These are phyloP conservation scores for Hyphopichia khmerensis DNA, from an alignment of 1,139 yeast species.

Conservation along the genomic window DNA sequence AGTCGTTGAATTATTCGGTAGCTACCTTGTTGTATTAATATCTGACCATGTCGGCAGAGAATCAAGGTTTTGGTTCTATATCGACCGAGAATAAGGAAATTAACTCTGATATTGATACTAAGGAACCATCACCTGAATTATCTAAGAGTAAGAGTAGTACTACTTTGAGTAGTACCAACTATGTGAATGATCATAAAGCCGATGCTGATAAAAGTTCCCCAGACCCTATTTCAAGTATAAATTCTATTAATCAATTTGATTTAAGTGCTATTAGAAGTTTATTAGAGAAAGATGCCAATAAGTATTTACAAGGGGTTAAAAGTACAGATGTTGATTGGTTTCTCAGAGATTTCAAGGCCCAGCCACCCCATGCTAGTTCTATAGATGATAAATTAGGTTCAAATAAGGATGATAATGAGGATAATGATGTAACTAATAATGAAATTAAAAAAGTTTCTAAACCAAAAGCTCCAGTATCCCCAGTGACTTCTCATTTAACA, in stretches of 20 bases:
- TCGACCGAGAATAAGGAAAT: not conserved
- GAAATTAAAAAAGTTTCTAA: not conserved
- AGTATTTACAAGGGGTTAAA: slow-evolving; percentile 26
- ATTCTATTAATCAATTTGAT: slow-evolving; percentile 6
- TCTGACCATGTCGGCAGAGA: not conserved
- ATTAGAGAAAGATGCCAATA: slow-evolving; percentile 17
- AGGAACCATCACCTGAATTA: not conserved
- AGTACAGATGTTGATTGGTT: slow-evolving; percentile 51
- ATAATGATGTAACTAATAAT: not conserved
- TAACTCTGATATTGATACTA: not conserved
- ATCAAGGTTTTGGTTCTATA: not conserved
- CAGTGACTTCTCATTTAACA: slow-evolving; percentile 25
- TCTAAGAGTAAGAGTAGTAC: not conserved
- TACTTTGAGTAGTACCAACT: not conserved
- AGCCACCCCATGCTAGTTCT: not conserved
- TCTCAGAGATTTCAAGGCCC: slow-evolving; percentile 31
- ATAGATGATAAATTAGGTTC: not conserved
- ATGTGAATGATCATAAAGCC: not conserved
- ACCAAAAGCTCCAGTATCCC: slow-evolving; percentile 6
- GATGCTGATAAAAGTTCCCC: not conserved
- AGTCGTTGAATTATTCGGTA: not conserved
- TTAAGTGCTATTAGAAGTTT: slow-evolving; percentile 16
- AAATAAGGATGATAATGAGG: not conserved
- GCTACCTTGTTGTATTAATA: not conserved
- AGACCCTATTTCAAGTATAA: not conserved